Conservation (phyloP, 805 yeast genomes). For the Millerozyma acaciae region DNA sequence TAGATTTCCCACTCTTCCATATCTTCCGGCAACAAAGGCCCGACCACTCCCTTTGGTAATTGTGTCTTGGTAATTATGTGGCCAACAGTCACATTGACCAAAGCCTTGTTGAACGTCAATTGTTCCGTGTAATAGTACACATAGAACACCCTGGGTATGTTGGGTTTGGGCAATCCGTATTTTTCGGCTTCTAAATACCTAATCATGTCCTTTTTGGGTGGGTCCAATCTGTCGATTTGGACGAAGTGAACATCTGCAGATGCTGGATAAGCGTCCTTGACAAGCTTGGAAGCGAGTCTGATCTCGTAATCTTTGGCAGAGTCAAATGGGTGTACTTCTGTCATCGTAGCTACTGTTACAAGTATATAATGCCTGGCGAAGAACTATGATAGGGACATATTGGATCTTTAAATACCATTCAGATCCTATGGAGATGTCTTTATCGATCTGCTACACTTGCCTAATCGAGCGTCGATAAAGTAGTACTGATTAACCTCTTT, state of each 20-base stretch:
- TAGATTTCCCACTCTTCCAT: conserved; percentile 49
- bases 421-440: too few relatives aligned
- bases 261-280: conserved; percentile 55
- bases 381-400: too few relatives aligned
- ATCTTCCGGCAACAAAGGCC: conserved; percentile 71
- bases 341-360: too few relatives aligned
- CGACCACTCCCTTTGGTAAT: conserved; percentile 60
- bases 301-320: conserved; percentile 57
- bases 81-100: conserved; percentile 60
- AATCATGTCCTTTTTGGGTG: conserved; percentile 72
- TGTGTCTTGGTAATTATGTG: conserved; percentile 55
- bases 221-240: conserved; percentile 68
- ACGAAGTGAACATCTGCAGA: conserved; percentile 56
- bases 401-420: conserved; percentile 2
- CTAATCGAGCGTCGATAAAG: too few relatives aligned
- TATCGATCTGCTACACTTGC: conserved; percentile 3
- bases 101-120: conserved; percentile 60
- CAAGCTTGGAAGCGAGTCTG: conserved; percentile 52
- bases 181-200: conserved; percentile 66
- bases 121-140: conserved; percentile 61
- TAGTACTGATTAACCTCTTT: background rate
- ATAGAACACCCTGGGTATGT: conserved; percentile 65
- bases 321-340: conserved; percentile 52
- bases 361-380: too few relatives aligned
- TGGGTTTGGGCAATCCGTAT: conserved; percentile 43